A percentile compares a stretch with the other conserved stretches of the same genome.
These are phyloP conservation scores for Forsythia suspensa DNA, from an alignment of 257 asterid species.

Conservation along the genomic window DNA sequence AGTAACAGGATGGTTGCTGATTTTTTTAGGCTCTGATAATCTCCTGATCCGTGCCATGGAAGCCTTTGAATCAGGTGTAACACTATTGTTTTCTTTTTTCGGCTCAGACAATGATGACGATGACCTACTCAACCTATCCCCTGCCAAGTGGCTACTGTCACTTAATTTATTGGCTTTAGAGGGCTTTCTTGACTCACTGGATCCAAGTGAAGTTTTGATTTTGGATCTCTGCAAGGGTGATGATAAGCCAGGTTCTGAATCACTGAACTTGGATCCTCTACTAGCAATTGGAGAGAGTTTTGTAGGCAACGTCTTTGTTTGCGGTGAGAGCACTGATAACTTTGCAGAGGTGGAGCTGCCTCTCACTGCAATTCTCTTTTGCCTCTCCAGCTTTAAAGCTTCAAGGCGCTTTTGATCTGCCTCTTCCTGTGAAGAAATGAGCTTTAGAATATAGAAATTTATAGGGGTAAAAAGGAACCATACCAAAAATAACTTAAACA, in stretches of 20 bases:
- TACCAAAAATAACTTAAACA: not conserved
- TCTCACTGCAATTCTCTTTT: conserved; percentile 81
- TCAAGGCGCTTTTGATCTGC: conserved; percentile 70
- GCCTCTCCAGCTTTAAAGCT: conserved; percentile 77
- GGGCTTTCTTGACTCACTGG: conserved; percentile 44
- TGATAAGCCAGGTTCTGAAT: conserved; percentile 81
- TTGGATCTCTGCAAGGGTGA: conserved; percentile 95
- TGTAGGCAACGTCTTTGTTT: conserved; percentile 51
- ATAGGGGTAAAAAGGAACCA: conserved; percentile 2
- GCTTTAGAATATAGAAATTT: conserved; percentile 15
- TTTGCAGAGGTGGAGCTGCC: conserved; percentile 46
- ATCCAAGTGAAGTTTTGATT: conserved; percentile 57
- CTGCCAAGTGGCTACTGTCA: conserved; percentile 50
- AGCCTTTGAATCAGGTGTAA: conserved; percentile 64
- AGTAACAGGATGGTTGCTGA: conserved; percentile 40
- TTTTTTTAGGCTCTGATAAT: conserved; percentile 79
- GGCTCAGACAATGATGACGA: conserved; percentile 67
- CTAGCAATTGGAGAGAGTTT: conserved; percentile 64
- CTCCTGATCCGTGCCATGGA: conserved; percentile 75
- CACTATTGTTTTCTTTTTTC: conserved; percentile 49
- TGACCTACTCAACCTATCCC: conserved; percentile 71
- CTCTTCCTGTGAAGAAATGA: conserved; percentile 60
- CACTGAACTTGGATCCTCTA: conserved; percentile 86
- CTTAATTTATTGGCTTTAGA: conserved; percentile 54
- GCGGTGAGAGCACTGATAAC: conserved; percentile 43